These are phyloP conservation scores for Penicillium lividum DNA, from an alignment of 495 filamentous ascomycete genomes.

Conservation along the genomic window DNA sequence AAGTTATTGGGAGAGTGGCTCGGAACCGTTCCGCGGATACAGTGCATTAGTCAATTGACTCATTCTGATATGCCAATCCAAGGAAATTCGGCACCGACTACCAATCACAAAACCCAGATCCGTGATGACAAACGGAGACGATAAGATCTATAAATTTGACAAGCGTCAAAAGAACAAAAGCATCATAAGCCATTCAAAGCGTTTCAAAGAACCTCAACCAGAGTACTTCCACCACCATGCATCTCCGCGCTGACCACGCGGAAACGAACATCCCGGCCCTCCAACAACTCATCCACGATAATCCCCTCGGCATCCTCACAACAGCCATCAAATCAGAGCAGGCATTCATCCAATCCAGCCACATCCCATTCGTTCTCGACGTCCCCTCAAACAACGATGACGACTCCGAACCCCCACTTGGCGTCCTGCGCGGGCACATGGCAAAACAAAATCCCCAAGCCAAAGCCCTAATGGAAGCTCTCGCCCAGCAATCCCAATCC, in stretches of 20 bases:
- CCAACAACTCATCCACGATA: slow-evolving; percentile 49
- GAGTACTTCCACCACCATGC: slow-evolving; percentile 35
- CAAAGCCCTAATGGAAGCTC: slow-evolving; percentile 49
- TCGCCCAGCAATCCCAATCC: slow-evolving; percentile 4
- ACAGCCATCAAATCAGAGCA: slow-evolving; percentile 51
- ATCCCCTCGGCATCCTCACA: slow-evolving; percentile 57
- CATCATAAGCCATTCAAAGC: neutral
- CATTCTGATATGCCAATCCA: neutral
- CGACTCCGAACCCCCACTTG: slow-evolving; percentile 26
- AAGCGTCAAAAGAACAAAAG: neutral
- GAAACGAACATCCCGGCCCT: slow-evolving; percentile 42
- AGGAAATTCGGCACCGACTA: slow-evolving; percentile 12
- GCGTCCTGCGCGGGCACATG: slow-evolving; percentile 54
- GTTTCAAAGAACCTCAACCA: neutral
- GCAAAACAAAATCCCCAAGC: slow-evolving; percentile 57
- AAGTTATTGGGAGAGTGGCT: too few species aligned
- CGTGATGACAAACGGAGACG: slow-evolving; percentile 2
- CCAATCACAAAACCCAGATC: slow-evolving; percentile 15
- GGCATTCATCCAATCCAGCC: slow-evolving; percentile 54
- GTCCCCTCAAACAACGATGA: slow-evolving; percentile 11
- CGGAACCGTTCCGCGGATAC: neutral
- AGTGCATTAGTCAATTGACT: neutral
- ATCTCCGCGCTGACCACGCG: slow-evolving; percentile 50
- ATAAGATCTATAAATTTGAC: slow-evolving; percentile 1
- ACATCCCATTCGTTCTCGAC: slow-evolving; percentile 59